Evolutionary conservation across 1,284 basidiomycete species (phyloP).

Genomic region (Moesziomyces sp.): DNA sequence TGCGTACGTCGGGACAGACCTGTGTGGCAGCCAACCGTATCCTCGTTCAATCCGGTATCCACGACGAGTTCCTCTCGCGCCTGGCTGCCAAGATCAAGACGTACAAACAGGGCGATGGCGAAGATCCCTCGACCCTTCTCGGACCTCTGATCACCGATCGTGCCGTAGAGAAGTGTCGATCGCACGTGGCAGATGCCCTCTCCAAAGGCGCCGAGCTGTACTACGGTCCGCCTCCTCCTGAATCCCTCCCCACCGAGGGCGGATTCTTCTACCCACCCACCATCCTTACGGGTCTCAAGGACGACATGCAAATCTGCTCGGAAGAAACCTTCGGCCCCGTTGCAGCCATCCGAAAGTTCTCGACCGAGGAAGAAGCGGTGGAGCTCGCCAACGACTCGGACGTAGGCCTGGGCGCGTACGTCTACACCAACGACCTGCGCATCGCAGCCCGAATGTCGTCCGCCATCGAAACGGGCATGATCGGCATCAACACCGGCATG

Average conservation of each 20-base stretch:
- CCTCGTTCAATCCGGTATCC: slow-evolving; percentile 39
- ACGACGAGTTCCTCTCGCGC: slow-evolving; percentile 38
- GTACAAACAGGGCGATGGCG: slow-evolving; percentile 46
- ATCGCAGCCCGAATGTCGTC: slow-evolving; percentile 37
- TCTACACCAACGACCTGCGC: slow-evolving; percentile 47
- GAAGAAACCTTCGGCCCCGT: slow-evolving; percentile 64
- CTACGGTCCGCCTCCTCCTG: slow-evolving; percentile 22
- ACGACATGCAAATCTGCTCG: slow-evolving; percentile 50
- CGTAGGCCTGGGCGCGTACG: slow-evolving; percentile 49
- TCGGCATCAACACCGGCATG: slow-evolving; percentile 56
- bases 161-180: slow-evolving; percentile 41
- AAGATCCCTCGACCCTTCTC: slow-evolving; percentile 17
- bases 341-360: slow-evolving; percentile 48
- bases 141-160: slow-evolving; percentile 42
- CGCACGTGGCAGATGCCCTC: slow-evolving; percentile 38
- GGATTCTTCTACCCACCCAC: slow-evolving; percentile 59
- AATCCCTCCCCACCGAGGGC: slow-evolving; percentile 1
- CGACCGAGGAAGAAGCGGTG: slow-evolving; percentile 52
- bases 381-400: slow-evolving; percentile 44
- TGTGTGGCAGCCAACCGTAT: slow-evolving; percentile 53
- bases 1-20: slow-evolving; percentile 41
- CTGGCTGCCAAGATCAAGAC: slow-evolving; percentile 28
- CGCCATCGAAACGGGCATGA: slow-evolving; percentile 48
- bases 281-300: slow-evolving; percentile 44
- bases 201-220: slow-evolving; percentile 36